These are phyloP conservation scores for Gossypium gossypioides DNA, from an alignment of 441 rosid genomes.

Conservation along the genomic window DNA sequence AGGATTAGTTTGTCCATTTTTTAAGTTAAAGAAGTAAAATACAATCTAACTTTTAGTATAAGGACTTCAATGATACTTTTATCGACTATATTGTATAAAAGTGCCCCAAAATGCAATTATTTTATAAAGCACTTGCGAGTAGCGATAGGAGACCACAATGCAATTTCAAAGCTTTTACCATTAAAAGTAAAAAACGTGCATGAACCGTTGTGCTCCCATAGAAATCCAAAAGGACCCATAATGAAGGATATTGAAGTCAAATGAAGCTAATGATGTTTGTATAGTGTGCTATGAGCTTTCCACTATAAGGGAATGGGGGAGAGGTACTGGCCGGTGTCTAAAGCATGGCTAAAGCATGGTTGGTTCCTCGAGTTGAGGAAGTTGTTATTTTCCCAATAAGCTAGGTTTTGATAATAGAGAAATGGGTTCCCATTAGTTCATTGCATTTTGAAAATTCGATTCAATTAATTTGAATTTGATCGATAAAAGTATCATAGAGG, in stretches of 20 bases:
- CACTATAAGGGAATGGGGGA: background rate
- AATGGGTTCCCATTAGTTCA: background rate
- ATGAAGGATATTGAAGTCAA: constrained; percentile 1
- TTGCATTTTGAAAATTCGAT: too few relatives aligned
- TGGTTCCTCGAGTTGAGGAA: background rate
- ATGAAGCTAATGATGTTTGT: background rate
- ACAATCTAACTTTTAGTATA: too few relatives aligned
- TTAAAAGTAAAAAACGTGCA: constrained; percentile 27
- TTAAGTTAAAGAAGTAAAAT: too few relatives aligned
- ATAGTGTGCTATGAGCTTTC: background rate
- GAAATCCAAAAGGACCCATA: background rate
- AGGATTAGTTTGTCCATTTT: too few relatives aligned
- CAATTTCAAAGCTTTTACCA: constrained; percentile 20
- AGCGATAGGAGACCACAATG: background rate
- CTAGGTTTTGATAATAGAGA: background rate
- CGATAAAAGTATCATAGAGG: too few relatives aligned
- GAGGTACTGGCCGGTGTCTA: too few relatives aligned
- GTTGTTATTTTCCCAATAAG: background rate
- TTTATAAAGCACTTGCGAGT: background rate
- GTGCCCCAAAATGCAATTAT: background rate
- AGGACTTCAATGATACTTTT: too few relatives aligned
- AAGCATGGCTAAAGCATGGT: background rate
- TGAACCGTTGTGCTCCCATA: constrained; percentile 24
- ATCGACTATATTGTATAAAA: too few relatives aligned
- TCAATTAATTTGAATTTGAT: too few relatives aligned